Conservation (phyloP, 2,329 filamentous ascomycete species). For the Plenodomus lindquistii region DNA sequence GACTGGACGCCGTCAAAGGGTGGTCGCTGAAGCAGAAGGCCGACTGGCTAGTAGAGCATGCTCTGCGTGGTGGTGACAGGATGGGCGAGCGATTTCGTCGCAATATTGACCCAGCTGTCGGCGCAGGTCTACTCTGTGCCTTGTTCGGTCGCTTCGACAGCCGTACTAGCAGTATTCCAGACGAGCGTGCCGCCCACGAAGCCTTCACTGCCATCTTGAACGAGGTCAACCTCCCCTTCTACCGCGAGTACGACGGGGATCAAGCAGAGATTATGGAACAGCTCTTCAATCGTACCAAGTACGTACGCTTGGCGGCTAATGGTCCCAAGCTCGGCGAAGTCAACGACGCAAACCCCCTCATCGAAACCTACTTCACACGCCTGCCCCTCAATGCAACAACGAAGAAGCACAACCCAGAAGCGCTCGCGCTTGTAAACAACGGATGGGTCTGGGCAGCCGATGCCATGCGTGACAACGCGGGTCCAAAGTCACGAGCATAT, state of each 20-base stretch:
- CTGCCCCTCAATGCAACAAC: constrained; percentile 79
- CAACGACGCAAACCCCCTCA: constrained; percentile 74
- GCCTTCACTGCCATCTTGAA: constrained; percentile 69
- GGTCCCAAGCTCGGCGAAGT: constrained; percentile 86
- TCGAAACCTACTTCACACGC: constrained; percentile 94
- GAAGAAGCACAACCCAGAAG: constrained; percentile 72
- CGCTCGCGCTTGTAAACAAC: constrained; percentile 88
- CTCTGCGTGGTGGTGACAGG: constrained; percentile 69
- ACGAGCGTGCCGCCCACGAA: constrained; percentile 56
- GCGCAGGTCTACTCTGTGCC: constrained; percentile 68
- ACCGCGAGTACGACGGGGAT: constrained; percentile 89
- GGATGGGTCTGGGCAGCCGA: constrained; percentile 99
- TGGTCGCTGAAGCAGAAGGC: constrained; percentile 64
- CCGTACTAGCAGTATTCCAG: constrained; percentile 54
- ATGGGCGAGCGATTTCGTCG: constrained; percentile 81
- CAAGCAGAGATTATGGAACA: constrained; percentile 83
- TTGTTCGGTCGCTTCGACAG: constrained; percentile 71
- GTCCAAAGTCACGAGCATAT: constrained; percentile 87
- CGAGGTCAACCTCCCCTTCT: constrained; percentile 83
- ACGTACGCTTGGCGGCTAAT: constrained; percentile 87
- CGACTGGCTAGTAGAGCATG: constrained; percentile 69
- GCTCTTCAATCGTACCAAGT: constrained; percentile 92
- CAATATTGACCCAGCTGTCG: constrained; percentile 68
- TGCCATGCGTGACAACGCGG: constrained; percentile 90
- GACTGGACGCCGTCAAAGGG: constrained; percentile 57